phyloP scores from a whole-genome alignment of 192 early-diverging fungal genomes.

The Gigaspora rosea region DNA sequence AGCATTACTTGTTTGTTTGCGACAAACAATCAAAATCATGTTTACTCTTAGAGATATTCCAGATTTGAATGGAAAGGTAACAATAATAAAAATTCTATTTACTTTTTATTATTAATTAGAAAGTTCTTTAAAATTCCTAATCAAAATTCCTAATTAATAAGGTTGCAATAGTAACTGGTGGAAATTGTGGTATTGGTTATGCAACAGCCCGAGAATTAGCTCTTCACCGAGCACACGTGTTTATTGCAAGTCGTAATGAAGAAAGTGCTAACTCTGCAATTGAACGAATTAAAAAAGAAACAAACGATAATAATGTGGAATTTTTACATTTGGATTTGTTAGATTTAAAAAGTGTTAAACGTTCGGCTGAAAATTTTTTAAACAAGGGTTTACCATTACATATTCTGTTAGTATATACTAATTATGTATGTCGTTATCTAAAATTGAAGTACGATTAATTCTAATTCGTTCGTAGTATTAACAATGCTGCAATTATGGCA shows the following conservation, averaged over 20 bases:
- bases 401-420: constrained; percentile 36
- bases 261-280: constrained; percentile 28
- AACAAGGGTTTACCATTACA: constrained; percentile 43
- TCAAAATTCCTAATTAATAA: too few species aligned
- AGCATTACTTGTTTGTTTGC: too few species aligned
- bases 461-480: constrained; percentile 19
- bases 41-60: constrained; percentile 32
- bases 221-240: constrained; percentile 40
- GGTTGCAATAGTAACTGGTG: constrained; percentile 50
- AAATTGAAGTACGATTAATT: too few species aligned
- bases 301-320: constrained; percentile 38
- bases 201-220: constrained; percentile 38
- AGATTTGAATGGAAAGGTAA: constrained; percentile 42
- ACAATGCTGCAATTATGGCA: constrained; percentile 43
- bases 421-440: background rate
- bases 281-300: constrained; percentile 37
- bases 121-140: too few species aligned
- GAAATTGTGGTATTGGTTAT: constrained; percentile 47
- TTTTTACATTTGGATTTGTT: constrained; percentile 40
- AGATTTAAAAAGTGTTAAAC: constrained; percentile 16
- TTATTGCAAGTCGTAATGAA: constrained; percentile 34
- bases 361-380: constrained; percentile 41
- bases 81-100: too few species aligned
- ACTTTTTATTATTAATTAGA: too few species aligned
- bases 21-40: too few species aligned